Evolutionary conservation across 805 yeast species (phyloP), one percentile per base, ranked within the genome.

Genomic region (Candida anglica): DNA sequence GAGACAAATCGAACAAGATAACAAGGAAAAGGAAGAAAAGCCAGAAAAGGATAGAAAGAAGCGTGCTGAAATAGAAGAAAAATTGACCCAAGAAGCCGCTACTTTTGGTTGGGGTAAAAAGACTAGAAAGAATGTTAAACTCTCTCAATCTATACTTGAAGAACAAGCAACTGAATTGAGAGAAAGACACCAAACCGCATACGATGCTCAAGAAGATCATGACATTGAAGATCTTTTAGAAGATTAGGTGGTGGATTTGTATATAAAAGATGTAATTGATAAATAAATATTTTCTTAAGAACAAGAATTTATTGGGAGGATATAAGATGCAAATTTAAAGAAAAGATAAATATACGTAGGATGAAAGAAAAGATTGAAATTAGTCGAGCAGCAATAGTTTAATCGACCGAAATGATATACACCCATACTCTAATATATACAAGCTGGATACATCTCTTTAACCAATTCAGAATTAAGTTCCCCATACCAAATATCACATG

Each of bases 91-190:
- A 9, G 69, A 64, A 44, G 77, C 77, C 22, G 52, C 61, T 24
- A 43, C 68, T 4, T 83, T 83, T 66, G 91, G 93, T 19, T 83
- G 88, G 87, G 93, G 93, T 36, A 84, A 83, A 53, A 71, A 71
- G 49, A 82, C 89, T 5, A 73, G 89, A 63, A 65, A 66, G 43
- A 68, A 66, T 38, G 76, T 75, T 27, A 73, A 75, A 54, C 63
- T 66, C 39, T 78, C 78, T 46, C 73, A 79, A 46, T 64, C 73
- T 36, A 42, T 71, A 11, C 61, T 82, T 26, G 77, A 78, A 46
- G 71, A 75, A 32, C 52, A 60, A 11, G 52, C 63, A 29, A 53
- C 57, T 15, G 58, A 54, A 31, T 46, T 59, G 56, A 66, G 66
- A 56, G 61, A 44, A 41, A 62, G 51, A 57, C 59, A 53, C 56